Percentiles rank a stretch among this genome's conserved stretches.
Evolutionary conservation across 2,329 filamentous ascomycete genomes (phyloP).

Genomic region (Tolypocladium endophyticum): DNA sequence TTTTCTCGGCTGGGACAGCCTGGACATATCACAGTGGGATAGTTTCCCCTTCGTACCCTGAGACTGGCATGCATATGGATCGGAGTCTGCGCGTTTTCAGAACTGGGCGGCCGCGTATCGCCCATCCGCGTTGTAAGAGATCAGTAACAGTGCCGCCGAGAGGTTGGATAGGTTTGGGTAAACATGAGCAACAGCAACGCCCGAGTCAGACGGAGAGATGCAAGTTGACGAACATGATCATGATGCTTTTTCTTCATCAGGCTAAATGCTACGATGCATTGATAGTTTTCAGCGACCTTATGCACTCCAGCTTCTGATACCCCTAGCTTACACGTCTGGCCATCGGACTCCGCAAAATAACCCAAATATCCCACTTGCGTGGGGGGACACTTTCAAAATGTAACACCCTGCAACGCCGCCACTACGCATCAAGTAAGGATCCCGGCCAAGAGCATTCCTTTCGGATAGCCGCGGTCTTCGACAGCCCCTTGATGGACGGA

Average conservation of each 20-base stretch:
- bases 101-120: not conserved
- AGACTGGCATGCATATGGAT: not conserved
- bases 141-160: not conserved
- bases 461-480: not conserved
- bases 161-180: no score
- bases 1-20: conserved; percentile 16
- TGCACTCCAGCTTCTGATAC: not conserved
- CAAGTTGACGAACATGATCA: not conserved
- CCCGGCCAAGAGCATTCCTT: not conserved
- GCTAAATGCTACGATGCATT: not conserved
- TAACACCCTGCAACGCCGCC: not conserved
- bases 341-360: not conserved
- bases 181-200: no score
- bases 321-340: not conserved
- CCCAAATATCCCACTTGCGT: not conserved
- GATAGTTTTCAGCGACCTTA: no score
- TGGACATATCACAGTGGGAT: conserved; percentile 21
- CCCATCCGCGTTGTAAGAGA: not conserved
- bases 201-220: not conserved
- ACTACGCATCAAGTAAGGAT: not conserved
- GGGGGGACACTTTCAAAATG: not conserved
- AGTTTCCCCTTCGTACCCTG: conserved; percentile 14
- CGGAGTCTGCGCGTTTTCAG: not conserved
- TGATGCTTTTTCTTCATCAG: not conserved
- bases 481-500: not conserved